Base-by-base conservation (phyloP, 345 rosid species). In the Ailanthus altissimus region DNA sequence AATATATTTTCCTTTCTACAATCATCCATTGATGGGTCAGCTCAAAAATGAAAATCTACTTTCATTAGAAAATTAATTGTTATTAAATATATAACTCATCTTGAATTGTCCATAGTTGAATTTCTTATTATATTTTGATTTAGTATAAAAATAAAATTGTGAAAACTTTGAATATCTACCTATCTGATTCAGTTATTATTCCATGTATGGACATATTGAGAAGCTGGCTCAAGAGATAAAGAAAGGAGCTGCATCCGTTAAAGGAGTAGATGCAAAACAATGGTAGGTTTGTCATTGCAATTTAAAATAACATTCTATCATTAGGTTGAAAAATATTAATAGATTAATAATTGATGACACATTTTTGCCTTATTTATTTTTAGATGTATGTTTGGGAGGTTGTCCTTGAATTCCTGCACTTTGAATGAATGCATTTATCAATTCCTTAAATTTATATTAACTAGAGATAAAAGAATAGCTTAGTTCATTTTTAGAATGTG, bases 171-270 rank as follows among this genome's bases (percentile, higher is more conserved):
- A 5, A 61, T 46, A 6, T 54, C 54, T 60, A 32, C 38, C 38
- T 32, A 32, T 32, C 38, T 32, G 66, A 5, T 76, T 69, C 82
- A 90, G 92, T 64, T 90, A 90, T 87, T 90, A 90, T 77, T 89
- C 94, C 26, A 89, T 88, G 93, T 90, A 90, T 26, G 94, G 94
- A 21, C 94, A 90, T 76, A 91, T 90, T 49, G 89, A 80, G 89
- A 90, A 80, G 77, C 87, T 89, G 61, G 93, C 94, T 0, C 86
- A 86, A 67, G 90, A 89, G 86, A 90, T 90, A 67, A 79, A 81
- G 89, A 89, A 85, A 82, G 92, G 94, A 38, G 94, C 89, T 50
- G 84, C 81, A 57, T 85, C 92, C 5, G 89, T 91, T 53, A 93
- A 84, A 77, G 94, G 91, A 53, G 93, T 91, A 54, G 94, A 90